These are phyloP conservation scores for Pseudopithomyces maydicus DNA, from an alignment of 2,329 filamentous ascomycete genomes.

Conservation along the genomic window DNA sequence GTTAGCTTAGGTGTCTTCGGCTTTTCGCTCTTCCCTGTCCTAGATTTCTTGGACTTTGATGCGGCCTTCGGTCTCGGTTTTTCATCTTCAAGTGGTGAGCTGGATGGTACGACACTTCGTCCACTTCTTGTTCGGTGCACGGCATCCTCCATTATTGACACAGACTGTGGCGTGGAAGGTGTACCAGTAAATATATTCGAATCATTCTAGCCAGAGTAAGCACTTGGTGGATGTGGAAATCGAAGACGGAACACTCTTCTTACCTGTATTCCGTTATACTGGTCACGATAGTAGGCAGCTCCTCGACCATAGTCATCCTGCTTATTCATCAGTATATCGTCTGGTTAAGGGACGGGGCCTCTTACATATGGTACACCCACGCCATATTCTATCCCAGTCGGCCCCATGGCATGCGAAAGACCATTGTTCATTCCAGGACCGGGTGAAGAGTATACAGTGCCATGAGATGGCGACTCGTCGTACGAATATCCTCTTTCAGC, in stretches of 20 bases:
- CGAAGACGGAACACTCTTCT: slow-evolving; percentile 15
- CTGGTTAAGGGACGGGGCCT: neutral
- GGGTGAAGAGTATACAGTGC: slow-evolving; percentile 36
- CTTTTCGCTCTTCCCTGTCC: slow-evolving; percentile 51
- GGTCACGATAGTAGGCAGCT: slow-evolving; percentile 31
- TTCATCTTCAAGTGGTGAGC: slow-evolving; percentile 27
- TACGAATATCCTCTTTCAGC: slow-evolving; percentile 45
- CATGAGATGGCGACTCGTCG: slow-evolving; percentile 25
- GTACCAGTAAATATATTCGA: slow-evolving; percentile 35
- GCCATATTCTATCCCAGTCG: slow-evolving; percentile 26
- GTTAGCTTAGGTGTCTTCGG: slow-evolving; percentile 61
- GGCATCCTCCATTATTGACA: slow-evolving; percentile 47
- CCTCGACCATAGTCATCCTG: slow-evolving; percentile 40
- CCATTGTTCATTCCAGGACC: slow-evolving; percentile 31
- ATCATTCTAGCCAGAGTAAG: slow-evolving; percentile 31
- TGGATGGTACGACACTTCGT: slow-evolving; percentile 27
- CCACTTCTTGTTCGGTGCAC: slow-evolving; percentile 46
- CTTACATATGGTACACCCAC: slow-evolving; percentile 42
- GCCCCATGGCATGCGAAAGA: slow-evolving; percentile 29
- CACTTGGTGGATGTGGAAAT: neutral
- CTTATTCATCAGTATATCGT: slow-evolving; percentile 23
- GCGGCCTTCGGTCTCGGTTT: slow-evolving; percentile 35
- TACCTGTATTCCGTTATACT: slow-evolving; percentile 32
- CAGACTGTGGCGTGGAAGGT: slow-evolving; percentile 52
- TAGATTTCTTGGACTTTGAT: slow-evolving; percentile 50